Conservation (phyloP, 805 yeast species). For the Monosporozyma siamensis region DNA sequence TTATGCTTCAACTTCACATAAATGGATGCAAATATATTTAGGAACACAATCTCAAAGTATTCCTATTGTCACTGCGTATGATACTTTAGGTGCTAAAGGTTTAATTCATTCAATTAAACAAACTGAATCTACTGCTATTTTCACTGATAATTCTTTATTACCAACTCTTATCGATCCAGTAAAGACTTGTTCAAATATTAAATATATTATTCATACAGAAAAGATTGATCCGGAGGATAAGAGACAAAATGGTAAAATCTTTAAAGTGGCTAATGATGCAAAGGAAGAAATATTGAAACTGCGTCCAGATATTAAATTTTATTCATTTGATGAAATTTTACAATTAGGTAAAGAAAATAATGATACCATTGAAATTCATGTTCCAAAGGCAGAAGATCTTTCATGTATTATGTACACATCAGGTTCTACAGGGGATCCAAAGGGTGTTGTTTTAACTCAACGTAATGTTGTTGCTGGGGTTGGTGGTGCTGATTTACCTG, state of each 20-base stretch:
- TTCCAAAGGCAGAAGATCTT: constrained; percentile 41
- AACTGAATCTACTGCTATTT: constrained; percentile 70
- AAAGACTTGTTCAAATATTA: constrained; percentile 48
- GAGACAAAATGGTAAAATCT: constrained; percentile 53
- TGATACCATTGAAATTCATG: constrained; percentile 25
- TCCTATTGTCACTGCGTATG: constrained; percentile 92
- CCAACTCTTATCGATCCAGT: constrained; percentile 62
- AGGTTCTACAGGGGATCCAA: constrained; percentile 74
- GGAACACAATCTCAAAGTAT: constrained; percentile 72
- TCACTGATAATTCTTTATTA: constrained; percentile 74
- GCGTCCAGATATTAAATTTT: constrained; percentile 70
- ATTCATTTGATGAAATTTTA: constrained; percentile 56
- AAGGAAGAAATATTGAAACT: constrained; percentile 47
- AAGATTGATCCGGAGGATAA: constrained; percentile 51
- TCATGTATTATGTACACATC: constrained; percentile 66
- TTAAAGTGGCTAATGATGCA: constrained; percentile 48
- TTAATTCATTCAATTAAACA: constrained; percentile 76
- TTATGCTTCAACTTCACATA: constrained; percentile 78
- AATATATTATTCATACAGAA: constrained; percentile 64
- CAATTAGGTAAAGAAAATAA: constrained; percentile 51
- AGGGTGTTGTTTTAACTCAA: constrained; percentile 64
- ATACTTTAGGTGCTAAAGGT: constrained; percentile 84
- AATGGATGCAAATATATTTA: constrained; percentile 83
- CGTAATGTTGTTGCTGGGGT: constrained; percentile 69
- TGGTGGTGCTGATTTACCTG: constrained; percentile 67